Percentiles rank a stretch among this genome's conserved stretches.
These are phyloP conservation scores for Rhodotorula sp. DNA, from an alignment of 1,284 basidiomycete species.

Conservation along the genomic window DNA sequence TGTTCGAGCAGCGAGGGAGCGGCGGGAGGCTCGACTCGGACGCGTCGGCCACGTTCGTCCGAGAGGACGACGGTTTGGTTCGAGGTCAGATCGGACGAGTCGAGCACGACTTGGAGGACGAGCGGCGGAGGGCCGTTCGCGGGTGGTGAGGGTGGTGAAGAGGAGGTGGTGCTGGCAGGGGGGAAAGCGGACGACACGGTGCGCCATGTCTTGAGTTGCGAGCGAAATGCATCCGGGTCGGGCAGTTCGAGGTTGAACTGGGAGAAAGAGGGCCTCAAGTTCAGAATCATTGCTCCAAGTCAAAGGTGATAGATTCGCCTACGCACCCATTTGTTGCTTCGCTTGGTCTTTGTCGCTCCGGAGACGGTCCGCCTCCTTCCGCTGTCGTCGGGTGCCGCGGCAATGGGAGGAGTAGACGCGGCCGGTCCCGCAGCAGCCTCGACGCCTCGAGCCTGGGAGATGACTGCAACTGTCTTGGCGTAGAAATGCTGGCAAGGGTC, in stretches of 20 bases:
- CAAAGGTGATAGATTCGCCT: background rate
- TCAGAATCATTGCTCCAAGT: background rate
- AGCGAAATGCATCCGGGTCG: conserved; percentile 47
- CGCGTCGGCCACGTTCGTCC: conserved; percentile 32
- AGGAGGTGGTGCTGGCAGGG: conserved; percentile 1
- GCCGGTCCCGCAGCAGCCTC: conserved; percentile 15
- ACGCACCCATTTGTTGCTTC: conserved; percentile 32
- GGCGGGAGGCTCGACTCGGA: conserved; percentile 29
- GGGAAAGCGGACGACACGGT: conserved; percentile 42
- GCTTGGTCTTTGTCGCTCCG: background rate
- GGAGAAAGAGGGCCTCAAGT: no score
- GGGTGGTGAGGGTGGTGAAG: background rate
- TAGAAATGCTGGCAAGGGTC: conserved; percentile 48
- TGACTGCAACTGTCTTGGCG: conserved; percentile 47
- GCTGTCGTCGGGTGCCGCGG: background rate
- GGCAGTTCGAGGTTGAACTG: conserved; percentile 51
- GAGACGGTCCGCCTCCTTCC: background rate
- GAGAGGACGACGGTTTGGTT: conserved; percentile 46
- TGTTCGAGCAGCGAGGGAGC: background rate
- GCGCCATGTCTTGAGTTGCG: conserved; percentile 48
- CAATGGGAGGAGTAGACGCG: background rate
- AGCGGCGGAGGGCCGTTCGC: conserved; percentile 43
- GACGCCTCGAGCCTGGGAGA: conserved; percentile 46
- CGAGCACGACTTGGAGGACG: conserved; percentile 48
- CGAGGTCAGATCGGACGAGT: conserved; percentile 42